Evolutionary conservation across 1,284 basidiomycete genomes (phyloP), one percentile per base, ranked within the genome.

Genomic region (Hypsizygus ulmarius): DNA sequence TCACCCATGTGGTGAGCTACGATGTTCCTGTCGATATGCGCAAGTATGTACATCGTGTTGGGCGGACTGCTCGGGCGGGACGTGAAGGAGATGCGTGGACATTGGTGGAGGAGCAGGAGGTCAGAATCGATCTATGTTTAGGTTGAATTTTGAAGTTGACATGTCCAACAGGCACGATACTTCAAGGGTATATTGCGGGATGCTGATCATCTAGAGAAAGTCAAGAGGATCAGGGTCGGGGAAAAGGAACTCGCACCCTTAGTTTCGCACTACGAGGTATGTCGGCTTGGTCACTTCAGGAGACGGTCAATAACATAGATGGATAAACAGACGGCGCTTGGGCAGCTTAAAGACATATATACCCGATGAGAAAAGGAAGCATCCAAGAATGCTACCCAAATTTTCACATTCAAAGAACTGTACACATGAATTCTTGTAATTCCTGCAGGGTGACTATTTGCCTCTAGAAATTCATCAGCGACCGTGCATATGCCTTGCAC

Each of bases 381-480:
- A 29, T 33, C 15, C 10, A 33, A 21, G 3, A 21, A 11, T 8
- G n/a, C 16, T 14, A n/a, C 9, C n/a, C 10, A 33, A 33, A 21
- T 29, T 29, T 15, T 25, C 16, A 35, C 33, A 43, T 18, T 15
- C 30, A 37, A 3, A 21, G 12, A 14, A 27, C 19, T 28, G 12
- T n/a, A 32, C n/a, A 4, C 30, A 32, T 12, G 27, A 4, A 32
- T 39, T 12, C 29, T 9, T 6, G 9, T 19, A 11, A 32, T 25
- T 25, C 21, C n/a, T 74, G 73, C 25, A 87, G 68, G 1, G 71
- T 67, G 15, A 82, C 59, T 25, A 96, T 80, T 40, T 89, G 84
- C 45, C 86, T 84, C 64, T 99, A 97, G 58, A 96, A 97, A 64
- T 90, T 95, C 81, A 98, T 93, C 33, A 99, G 74, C 1, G 97